Conservation (phyloP, 2,329 filamentous ascomycete species). For the Pseudogymnoascus sp. region DNA sequence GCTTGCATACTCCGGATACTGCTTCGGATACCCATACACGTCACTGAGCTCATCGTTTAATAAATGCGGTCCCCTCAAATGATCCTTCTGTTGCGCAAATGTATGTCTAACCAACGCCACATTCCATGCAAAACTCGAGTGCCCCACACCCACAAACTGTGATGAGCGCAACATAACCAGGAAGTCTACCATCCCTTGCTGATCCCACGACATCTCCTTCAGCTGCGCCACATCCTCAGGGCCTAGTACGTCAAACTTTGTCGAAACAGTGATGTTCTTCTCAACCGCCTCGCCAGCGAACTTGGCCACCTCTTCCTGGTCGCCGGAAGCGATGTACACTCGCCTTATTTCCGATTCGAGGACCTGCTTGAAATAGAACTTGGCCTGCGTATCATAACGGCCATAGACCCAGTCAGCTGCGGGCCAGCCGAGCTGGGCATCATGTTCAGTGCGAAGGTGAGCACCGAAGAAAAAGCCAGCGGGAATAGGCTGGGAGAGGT, state of each 20-base stretch:
- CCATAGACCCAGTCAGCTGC: constrained; percentile 16
- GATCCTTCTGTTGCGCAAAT: constrained; percentile 10
- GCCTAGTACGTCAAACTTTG: constrained; percentile 12
- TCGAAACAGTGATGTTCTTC: constrained; percentile 13
- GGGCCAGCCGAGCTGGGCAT: constrained; percentile 19
- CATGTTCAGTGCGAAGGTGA: constrained; percentile 23
- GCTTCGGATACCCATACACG: constrained; percentile 18
- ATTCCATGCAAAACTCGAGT: constrained; percentile 16
- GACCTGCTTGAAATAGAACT: constrained; percentile 13
- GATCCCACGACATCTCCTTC: constrained; percentile 13
- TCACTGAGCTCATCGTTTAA: constrained; percentile 23
- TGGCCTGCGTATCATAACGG: constrained; percentile 17
- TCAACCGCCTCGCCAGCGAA: constrained; percentile 10
- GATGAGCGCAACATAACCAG: constrained; percentile 14
- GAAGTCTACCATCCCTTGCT: constrained; percentile 16
- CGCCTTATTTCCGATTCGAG: constrained; percentile 2
- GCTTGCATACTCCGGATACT: constrained; percentile 19
- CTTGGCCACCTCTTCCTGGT: constrained; percentile 1
- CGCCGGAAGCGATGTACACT: constrained; percentile 17
- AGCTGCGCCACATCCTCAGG: constrained; percentile 6
- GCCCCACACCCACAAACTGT: constrained; percentile 12
- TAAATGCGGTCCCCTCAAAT: constrained; percentile 19
- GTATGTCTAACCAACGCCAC: constrained; percentile 21
- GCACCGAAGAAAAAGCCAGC: constrained; percentile 18
- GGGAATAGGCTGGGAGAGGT: constrained; percentile 12